phyloP scores from a whole-genome alignment of 495 filamentous ascomycete species.

The Aspergillus nidulans region DNA sequence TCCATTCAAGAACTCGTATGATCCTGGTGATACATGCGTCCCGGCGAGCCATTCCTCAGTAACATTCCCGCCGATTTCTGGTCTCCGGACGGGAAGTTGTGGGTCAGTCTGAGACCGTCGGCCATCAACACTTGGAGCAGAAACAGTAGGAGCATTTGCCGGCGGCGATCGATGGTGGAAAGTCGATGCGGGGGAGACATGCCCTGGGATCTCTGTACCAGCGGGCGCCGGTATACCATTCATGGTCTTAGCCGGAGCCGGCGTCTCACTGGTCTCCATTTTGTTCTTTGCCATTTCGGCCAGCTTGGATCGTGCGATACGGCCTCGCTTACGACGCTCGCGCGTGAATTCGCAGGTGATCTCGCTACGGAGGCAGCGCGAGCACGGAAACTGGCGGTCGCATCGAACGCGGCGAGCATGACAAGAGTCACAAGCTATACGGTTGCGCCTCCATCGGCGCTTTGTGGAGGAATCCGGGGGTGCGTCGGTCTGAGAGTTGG shows the following conservation, averaged over 20 bases:
- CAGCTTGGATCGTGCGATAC: conserved; percentile 36
- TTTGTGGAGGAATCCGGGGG: conserved; percentile 27
- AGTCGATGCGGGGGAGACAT: conserved; percentile 27
- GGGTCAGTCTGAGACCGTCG: conserved; percentile 24
- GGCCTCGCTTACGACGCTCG: conserved; percentile 43
- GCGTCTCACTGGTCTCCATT: background rate
- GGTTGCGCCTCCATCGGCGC: conserved; percentile 44
- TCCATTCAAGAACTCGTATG: conserved; percentile 31
- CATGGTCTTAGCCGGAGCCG: background rate
- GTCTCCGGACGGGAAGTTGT: conserved; percentile 15
- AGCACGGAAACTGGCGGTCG: conserved; percentile 46
- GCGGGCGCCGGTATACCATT: conserved; percentile 1
- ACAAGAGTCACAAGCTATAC: conserved; percentile 45
- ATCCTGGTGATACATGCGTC: conserved; percentile 37
- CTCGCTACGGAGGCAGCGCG: conserved; percentile 41
- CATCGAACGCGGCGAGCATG: conserved; percentile 45
- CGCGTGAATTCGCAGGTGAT: conserved; percentile 43
- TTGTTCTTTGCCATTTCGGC: conserved; percentile 2
- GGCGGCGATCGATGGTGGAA: conserved; percentile 29
- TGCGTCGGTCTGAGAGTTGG: conserved; percentile 20
- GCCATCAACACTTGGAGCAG: conserved; percentile 33
- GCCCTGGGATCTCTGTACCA: conserved; percentile 11
- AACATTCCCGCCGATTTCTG: conserved; percentile 12
- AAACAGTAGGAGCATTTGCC: conserved; percentile 32
- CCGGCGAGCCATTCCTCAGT: conserved; percentile 41